Evolutionary conservation across 2,329 filamentous ascomycete genomes (phyloP).

Genomic region (Diplodia seriata): DNA sequence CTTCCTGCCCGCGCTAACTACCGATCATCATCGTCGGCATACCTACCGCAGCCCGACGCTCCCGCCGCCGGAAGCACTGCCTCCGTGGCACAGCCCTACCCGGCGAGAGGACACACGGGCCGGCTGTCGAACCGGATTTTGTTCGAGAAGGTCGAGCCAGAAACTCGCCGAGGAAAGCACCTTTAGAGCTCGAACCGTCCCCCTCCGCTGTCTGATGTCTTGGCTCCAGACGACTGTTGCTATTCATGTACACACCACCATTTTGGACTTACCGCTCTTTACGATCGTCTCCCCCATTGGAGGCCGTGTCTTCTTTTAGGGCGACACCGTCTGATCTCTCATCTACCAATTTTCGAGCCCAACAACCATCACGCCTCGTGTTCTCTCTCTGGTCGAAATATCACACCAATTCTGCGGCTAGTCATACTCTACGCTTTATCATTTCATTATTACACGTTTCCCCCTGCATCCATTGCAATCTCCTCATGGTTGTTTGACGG

Average conservation of each 20-base stretch:
- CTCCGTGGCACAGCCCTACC: neutral
- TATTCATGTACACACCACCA: neutral
- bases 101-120: neutral
- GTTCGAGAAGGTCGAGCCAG: neutral
- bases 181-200: neutral
- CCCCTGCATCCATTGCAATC: too few species aligned
- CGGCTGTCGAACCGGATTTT: neutral
- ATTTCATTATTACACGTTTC: neutral
- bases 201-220: neutral
- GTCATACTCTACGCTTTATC: neutral
- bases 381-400: neutral
- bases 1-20: too few species aligned
- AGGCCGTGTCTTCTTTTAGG: neutral
- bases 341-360: neutral
- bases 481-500: too few species aligned
- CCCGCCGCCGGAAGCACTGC: neutral
- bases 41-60: neutral
- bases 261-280: neutral
- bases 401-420: neutral
- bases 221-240: neutral
- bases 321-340: neutral
- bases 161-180: neutral
- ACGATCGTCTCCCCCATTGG: neutral
- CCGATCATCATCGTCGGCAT: neutral
- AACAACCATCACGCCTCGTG: neutral